These are phyloP conservation scores for Talaromyces adpressus DNA, from an alignment of 495 filamentous ascomycete genomes.

Conservation along the genomic window DNA sequence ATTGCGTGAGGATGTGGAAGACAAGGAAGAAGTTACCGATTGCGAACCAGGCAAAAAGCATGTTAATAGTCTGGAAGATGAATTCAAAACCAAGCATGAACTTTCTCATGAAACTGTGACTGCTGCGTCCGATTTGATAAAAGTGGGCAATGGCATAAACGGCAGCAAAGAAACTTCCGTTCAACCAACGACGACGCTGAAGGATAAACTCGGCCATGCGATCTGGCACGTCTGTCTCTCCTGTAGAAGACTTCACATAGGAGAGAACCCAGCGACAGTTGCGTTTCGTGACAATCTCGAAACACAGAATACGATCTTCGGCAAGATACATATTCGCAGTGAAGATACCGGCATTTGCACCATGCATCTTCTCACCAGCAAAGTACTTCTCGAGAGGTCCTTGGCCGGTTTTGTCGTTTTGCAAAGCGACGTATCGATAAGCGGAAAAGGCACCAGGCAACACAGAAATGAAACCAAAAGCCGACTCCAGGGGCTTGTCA, in stretches of 20 bases:
- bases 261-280: constrained; percentile 96
- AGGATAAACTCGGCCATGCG: constrained; percentile 92
- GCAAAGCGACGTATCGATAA: constrained; percentile 87
- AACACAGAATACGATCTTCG: constrained; percentile 98
- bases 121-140: constrained; percentile 87
- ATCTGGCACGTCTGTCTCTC: constrained; percentile 97
- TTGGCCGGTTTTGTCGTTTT: constrained; percentile 90
- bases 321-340: constrained; percentile 99
- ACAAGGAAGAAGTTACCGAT: constrained; percentile 99
- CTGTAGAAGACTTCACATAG: constrained; percentile 94
- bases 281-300: constrained; percentile 95
- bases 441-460: constrained; percentile 97
- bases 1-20: constrained; percentile 91
- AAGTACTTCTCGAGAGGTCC: constrained; percentile 97
- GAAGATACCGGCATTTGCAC: constrained; percentile 91
- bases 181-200: constrained; percentile 94
- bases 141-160: constrained; percentile 93
- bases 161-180: constrained; percentile 97
- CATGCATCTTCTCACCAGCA: constrained; percentile 95
- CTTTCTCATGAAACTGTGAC: constrained; percentile 83
- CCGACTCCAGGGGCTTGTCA: constrained; percentile 95
- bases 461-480: constrained; percentile 96
- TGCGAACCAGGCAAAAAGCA: constrained; percentile 98
- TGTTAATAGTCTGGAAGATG: constrained; percentile 86
- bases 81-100: constrained; percentile 88